Conservation (phyloP, 352 stramenopile genomes). For the Lagenidium giganteum region DNA sequence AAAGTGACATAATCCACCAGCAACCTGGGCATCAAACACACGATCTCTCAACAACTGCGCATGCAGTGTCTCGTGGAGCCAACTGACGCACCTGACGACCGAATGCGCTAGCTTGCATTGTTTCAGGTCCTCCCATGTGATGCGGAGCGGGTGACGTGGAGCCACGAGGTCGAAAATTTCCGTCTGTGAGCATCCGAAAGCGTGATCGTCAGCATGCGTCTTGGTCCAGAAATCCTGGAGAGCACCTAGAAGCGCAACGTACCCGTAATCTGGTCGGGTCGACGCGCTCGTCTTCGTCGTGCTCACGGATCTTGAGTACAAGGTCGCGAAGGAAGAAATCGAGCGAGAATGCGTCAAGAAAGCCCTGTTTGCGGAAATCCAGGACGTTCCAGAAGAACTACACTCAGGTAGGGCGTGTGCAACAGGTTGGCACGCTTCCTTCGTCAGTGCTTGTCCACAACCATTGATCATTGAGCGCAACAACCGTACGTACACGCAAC, state of each 20-base stretch:
- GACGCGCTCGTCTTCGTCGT: constrained; percentile 19
- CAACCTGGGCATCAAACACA: constrained; percentile 17
- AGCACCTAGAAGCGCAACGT: constrained; percentile 2
- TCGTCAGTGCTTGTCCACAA: too few species aligned
- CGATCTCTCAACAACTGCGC: not conserved
- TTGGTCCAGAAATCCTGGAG: constrained; percentile 1
- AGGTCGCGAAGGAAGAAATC: constrained; percentile 61
- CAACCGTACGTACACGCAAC: constrained; percentile 27
- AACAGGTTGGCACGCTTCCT: not conserved
- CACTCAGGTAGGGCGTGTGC: constrained; percentile 1
- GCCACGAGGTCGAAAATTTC: constrained; percentile 61
- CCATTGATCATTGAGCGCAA: not conserved
- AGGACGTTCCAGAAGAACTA: constrained; percentile 72
- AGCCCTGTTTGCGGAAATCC: constrained; percentile 63
- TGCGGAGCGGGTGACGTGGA: constrained; percentile 26
- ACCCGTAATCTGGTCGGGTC: constrained; percentile 26
- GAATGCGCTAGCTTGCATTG: constrained; percentile 40
- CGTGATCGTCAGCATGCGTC: too few species aligned
- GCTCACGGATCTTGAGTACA: constrained; percentile 30
- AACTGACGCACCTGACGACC: constrained; percentile 28
- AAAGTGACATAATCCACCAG: constrained; percentile 60
- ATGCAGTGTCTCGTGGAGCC: not conserved
- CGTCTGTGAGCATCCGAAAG: constrained; percentile 25
- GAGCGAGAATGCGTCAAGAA: constrained; percentile 51
- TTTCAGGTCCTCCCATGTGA: constrained; percentile 58